These are phyloP conservation scores for Aspergillus cejpii DNA, from an alignment of 2,329 filamentous ascomycete genomes.

Conservation along the genomic window DNA sequence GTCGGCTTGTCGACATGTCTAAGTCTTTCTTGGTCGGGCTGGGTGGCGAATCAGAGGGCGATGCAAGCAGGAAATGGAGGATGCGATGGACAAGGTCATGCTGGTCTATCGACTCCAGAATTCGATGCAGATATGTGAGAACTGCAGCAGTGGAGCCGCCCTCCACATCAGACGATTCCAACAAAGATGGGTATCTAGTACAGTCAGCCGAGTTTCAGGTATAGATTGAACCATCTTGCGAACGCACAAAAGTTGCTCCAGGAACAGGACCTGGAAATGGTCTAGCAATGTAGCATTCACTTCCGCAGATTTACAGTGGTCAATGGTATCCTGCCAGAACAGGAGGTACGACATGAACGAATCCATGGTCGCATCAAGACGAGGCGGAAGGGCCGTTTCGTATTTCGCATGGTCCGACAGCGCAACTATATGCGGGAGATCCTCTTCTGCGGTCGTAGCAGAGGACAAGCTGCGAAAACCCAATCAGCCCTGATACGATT, in stretches of 20 bases:
- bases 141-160: conserved; percentile 95
- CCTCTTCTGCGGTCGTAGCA: conserved; percentile 59
- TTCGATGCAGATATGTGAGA: conserved; percentile 82
- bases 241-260: conserved; percentile 81
- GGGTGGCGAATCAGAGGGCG: conserved; percentile 49
- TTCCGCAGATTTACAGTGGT: conserved; percentile 86
- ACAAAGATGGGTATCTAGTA: conserved; percentile 77
- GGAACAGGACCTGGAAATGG: conserved; percentile 93
- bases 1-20: conserved; percentile 55
- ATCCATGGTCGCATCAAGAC: conserved; percentile 79
- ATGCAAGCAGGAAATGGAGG: conserved; percentile 80
- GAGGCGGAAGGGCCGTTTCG: conserved; percentile 68
- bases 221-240: background rate
- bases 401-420: conserved; percentile 79
- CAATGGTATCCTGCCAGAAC: conserved; percentile 97
- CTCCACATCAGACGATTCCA: conserved; percentile 95
- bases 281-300: conserved; percentile 90
- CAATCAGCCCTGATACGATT: conserved; percentile 53
- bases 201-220: conserved; percentile 1
- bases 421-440: conserved; percentile 71
- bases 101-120: conserved; percentile 85
- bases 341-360: conserved; percentile 91
- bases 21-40: conserved; percentile 51
- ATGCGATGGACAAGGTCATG: conserved; percentile 92
- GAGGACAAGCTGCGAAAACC: conserved; percentile 63